Base-by-base conservation (phyloP, 129 eudicot genomes). In the Kitagawia praeruptora region DNA sequence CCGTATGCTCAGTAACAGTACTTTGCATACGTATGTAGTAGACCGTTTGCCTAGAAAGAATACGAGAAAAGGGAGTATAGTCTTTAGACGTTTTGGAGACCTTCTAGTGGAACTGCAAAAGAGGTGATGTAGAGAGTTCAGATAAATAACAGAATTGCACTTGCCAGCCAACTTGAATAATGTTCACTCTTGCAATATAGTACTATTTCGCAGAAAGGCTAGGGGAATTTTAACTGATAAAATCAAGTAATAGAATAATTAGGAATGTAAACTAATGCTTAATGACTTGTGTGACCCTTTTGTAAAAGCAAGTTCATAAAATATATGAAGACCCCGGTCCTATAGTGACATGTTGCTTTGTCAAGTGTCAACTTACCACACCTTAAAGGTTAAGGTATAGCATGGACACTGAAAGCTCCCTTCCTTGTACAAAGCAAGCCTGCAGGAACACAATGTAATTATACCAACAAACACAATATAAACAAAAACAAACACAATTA, bases 41-140 rank as follows among this genome's bases (percentile, higher is more conserved):
- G n/a, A n/a, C n/a, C n/a, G n/a, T n/a, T n/a, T n/a, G n/a, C n/a
- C n/a, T 9, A 4, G 40, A 34, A 49, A 27, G 23, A 12, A 38
- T 21, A 46, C 34, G 40, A 75, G 5, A 12, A 27, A 48, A 46
- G 18, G 8, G 25, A 75, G 14, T 6, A 47, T 23, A 74, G n/a
- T 11, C 46, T 6, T 28, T 23, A 74, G n/a, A n/a, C 46, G 4
- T 11, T 21, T 53, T 18, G 75, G 2, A 74, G 56, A 74, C 25
- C 56, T 25, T 40, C n/a, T n/a, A 74, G 77, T 74, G 79, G 79
- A 76, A 76, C 23, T 76, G 77, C 28, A 53, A 27, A 49, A 53
- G 34, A 28, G 16, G 47, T 49, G 69, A 51, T 53, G 79, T 76
- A 53, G 48, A 53, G 69, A 61, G 34, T 19, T 76, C 34, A 44